These are phyloP conservation scores for Leccinum solheimii DNA, from an alignment of 1,284 basidiomycete genomes.

Conservation along the genomic window DNA sequence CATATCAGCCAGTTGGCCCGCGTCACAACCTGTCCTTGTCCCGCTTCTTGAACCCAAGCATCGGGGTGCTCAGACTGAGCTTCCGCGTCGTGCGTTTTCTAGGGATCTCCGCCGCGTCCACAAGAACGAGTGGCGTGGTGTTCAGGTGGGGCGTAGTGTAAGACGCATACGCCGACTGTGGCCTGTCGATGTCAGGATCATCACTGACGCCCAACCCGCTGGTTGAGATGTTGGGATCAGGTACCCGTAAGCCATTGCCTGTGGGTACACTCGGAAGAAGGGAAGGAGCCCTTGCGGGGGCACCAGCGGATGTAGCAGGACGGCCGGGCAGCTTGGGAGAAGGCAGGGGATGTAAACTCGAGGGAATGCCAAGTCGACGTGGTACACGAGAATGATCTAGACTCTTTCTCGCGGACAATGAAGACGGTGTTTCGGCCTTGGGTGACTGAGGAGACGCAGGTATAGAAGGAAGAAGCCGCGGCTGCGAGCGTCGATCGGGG, in stretches of 20 bases:
- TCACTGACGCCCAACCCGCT: background rate
- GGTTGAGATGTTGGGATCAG: background rate
- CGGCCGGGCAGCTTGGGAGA: conserved; percentile 19
- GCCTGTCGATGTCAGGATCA: conserved; percentile 13
- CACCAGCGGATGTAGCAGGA: conserved; percentile 29
- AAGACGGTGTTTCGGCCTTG: conserved; percentile 10
- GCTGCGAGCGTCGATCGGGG: conserved; percentile 14
- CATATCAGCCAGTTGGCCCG: background rate
- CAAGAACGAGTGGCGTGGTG: conserved; percentile 21
- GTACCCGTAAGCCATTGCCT: background rate
- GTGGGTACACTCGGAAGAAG: background rate
- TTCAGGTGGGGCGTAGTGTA: conserved; percentile 22
- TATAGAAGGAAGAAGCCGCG: conserved; percentile 28
- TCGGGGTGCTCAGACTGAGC: conserved; percentile 64
- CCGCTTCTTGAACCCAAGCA: conserved; percentile 58
- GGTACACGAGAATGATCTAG: conserved; percentile 15
- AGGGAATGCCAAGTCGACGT: conserved; percentile 11
- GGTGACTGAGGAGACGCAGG: conserved; percentile 31
- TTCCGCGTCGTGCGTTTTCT: conserved; percentile 58
- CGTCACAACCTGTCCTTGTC: conserved; percentile 38
- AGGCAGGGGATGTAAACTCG: background rate
- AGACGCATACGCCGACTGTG: conserved; percentile 31
- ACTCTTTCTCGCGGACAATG: conserved; percentile 13
- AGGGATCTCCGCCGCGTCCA: conserved; percentile 23
- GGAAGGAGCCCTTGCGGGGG: conserved; percentile 1